Evolutionary conservation across 2,329 filamentous ascomycete genomes (phyloP), one percentile per base, ranked within the genome.

Genomic region (Acrodontium crateriforme): DNA sequence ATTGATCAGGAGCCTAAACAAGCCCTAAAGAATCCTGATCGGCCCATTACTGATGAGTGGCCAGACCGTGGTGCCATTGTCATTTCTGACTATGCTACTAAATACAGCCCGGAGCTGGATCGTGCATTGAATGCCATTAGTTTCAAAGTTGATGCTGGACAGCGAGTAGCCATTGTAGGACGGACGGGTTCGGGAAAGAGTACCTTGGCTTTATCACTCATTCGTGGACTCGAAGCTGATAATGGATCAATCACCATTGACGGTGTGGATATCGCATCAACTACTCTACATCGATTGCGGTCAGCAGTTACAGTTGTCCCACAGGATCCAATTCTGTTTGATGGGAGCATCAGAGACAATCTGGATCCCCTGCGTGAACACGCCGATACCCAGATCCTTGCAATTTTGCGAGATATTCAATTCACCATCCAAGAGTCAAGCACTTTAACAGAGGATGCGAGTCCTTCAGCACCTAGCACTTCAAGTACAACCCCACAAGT

Each of bases 101-200:
- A 12, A 22, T 22, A 22, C 13, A 12, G 10, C 13, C 10, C n/a
- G 8, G 20, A 12, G n/a, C 20, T 22, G 4, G 20, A 22, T 10
- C 13, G 10, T 4, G 20, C 13, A 8, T 12, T 22, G 10, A 22
- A 22, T 5, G 20, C 10, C 8, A 8, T 22, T n/a, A 12, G 13
- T 8, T 10, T 22, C 8, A 8, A 4, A 10, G 13, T 22, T 12
- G 20, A 22, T 10, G 10, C 20, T 22, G 10, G 8, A 5, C 20
- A 22, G 20, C 20, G 20, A 5, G 13, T 22, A 5, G 20, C 10
- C 8, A 22, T 22, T 12, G 73, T 85, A 4, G 80, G 80, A 8
- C 70, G 80, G 10, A 85, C 80, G 0, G 79, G 79, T 3, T 78
- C 78, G 0, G 79, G 79, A 31, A 85, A 85, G 53, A 81, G 76